Base-by-base conservation (phyloP, 2,329 filamentous ascomycete genomes). In the Orbilia brochopaga region DNA sequence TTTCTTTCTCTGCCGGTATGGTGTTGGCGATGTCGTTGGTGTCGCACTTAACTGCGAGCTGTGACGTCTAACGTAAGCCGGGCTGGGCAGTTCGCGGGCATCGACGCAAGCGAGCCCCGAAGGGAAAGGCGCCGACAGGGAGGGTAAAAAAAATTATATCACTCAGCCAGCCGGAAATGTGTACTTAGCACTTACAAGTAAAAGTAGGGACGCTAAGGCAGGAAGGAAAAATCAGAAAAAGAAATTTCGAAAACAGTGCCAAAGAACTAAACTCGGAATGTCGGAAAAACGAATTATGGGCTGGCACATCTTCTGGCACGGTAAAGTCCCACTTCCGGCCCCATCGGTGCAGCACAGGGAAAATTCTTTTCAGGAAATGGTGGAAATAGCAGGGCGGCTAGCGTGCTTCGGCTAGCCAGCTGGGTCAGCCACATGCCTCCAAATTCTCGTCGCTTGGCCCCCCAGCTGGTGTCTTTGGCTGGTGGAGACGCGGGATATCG, bases 401-500 rank as follows among this genome's bases (percentile, higher is more conserved):
- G 65, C 58, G 65, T 69, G 58, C 44, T 69, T 69, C 58, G 58
- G 57, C 37, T 52, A n/a, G 51, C 64, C 64, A 44, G 35, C 56
- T 61, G 42, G 35, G 54, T 69, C 65, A 57, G 58, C 65, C 65
- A 69, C 63, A 67, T 60, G 37, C 55, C 24, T 60, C 30, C 56
- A 59, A 32, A 60, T 55, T 52, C 65, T 57, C 65, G 44, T 46
- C 15, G 35, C 65, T 63, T 69, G 65, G 58, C 65, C 57, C 65
- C 57, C 65, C 46, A 69, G 62, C 53, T 52, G 58, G 57, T 44
- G 56, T 53, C 35, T 53, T 55, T 42, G 40, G 13, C 32, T 15
- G 56, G 66, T 56, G 53, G 51, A 57, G 57, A 69, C 53, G 66
- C 66, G 59, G 66, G 65, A 53, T 48, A 69, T 69, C 65, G 65